A percentile compares a stretch with the other conserved stretches of the same genome.
Evolutionary conservation across 2,329 filamentous ascomycete species (phyloP).

Genomic region (Trichoderma sp.): DNA sequence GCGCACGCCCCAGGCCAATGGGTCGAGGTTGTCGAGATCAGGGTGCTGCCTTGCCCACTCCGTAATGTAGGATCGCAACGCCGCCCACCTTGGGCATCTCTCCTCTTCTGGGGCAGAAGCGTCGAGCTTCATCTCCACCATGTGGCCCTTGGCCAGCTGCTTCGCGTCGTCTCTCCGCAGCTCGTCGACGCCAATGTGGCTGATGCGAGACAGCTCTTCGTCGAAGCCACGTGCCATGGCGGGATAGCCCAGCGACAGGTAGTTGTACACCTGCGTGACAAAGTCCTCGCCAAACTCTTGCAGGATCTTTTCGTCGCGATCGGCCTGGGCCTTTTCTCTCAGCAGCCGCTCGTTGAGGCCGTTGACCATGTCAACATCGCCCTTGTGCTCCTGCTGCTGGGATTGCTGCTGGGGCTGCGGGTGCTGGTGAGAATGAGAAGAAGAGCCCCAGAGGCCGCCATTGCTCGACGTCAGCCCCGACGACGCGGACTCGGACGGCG

Average conservation of each 20-base stretch:
- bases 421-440: not conserved
- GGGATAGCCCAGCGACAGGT: constrained; percentile 88
- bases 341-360: constrained; percentile 49
- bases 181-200: constrained; percentile 64
- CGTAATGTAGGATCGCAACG: constrained; percentile 75
- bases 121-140: constrained; percentile 54
- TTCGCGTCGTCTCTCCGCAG: constrained; percentile 68
- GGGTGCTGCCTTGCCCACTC: constrained; percentile 92
- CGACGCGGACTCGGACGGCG: constrained; percentile 23
- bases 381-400: constrained; percentile 38
- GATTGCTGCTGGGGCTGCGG: constrained; percentile 26
- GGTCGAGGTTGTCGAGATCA: constrained; percentile 59
- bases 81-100: constrained; percentile 74
- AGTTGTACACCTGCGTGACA: constrained; percentile 96
- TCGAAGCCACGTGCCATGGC: constrained; percentile 81
- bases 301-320: constrained; percentile 53
- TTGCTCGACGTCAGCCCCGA: constrained; percentile 22
- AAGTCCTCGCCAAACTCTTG: constrained; percentile 79
- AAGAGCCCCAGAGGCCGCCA: constrained; percentile 22
- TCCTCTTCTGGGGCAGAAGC: constrained; percentile 44
- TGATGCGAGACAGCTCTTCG: constrained; percentile 79
- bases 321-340: constrained; percentile 49
- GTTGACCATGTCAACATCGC: constrained; percentile 48
- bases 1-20: constrained; percentile 65
- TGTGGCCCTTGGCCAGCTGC: constrained; percentile 67